Evolutionary conservation across 2,329 filamentous ascomycete species (phyloP).

Genomic region (Clarireedia sp.): DNA sequence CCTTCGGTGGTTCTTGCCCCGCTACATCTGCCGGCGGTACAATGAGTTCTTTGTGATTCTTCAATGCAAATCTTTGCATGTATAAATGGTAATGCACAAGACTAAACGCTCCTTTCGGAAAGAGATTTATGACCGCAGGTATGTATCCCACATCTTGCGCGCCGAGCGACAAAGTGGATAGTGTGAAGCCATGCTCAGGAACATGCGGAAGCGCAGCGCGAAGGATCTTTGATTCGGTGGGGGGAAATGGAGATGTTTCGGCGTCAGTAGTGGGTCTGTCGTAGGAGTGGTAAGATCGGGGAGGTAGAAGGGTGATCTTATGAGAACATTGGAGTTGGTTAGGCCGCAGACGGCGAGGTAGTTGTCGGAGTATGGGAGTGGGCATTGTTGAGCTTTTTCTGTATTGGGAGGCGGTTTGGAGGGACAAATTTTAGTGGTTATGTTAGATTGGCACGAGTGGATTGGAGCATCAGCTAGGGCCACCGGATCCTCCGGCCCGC

Average conservation of each 20-base stretch:
- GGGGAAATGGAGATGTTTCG: slow-evolving; percentile 53
- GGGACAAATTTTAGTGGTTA: slow-evolving; percentile 9
- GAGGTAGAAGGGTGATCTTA: not conserved
- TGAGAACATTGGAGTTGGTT: not conserved
- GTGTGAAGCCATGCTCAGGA: slow-evolving; percentile 74
- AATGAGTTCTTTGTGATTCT: slow-evolving; percentile 20
- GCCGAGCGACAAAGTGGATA: slow-evolving; percentile 63
- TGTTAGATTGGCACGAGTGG: slow-evolving; percentile 2
- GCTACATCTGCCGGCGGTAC: slow-evolving; percentile 33
- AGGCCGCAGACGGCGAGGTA: slow-evolving; percentile 6
- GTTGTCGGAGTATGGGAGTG: not conserved
- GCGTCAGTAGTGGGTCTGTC: slow-evolving; percentile 56
- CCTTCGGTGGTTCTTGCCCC: slow-evolving; percentile 29
- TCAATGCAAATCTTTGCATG: slow-evolving; percentile 53
- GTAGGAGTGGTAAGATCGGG: slow-evolving; percentile 56
- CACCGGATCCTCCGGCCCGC: not conserved
- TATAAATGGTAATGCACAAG: slow-evolving; percentile 73
- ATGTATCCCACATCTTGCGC: slow-evolving; percentile 79
- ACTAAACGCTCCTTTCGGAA: slow-evolving; percentile 73
- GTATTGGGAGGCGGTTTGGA: slow-evolving; percentile 2
- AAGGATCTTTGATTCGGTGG: slow-evolving; percentile 68
- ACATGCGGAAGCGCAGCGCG: slow-evolving; percentile 72
- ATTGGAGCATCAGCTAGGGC: slow-evolving; percentile 3
- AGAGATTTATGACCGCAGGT: slow-evolving; percentile 75
- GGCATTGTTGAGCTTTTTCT: not conserved